A percentile compares a stretch with the other conserved stretches of the same genome.
phyloP scores from a whole-genome alignment of 768 basidiomycete genomes.

The Rhizopogon rudus region DNA sequence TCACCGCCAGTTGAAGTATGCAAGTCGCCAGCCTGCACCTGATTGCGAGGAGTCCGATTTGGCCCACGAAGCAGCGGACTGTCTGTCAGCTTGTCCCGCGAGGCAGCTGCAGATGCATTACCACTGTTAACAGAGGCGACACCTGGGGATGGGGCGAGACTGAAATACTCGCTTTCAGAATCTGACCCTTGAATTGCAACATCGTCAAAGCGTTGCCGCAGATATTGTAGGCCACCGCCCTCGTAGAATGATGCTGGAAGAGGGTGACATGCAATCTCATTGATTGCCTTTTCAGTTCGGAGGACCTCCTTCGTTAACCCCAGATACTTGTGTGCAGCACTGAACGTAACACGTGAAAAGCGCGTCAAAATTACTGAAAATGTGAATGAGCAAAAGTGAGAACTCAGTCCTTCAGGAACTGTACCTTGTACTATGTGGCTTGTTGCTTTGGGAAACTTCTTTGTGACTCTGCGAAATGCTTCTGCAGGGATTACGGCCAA shows the following conservation, averaged over 20 bases:
- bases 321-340: conserved; percentile 94
- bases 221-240: conserved; percentile 81
- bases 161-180: conserved; percentile 57
- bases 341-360: conserved; percentile 96
- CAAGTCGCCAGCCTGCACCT: conserved; percentile 76
- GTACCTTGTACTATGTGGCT: conserved; percentile 93
- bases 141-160: conserved; percentile 12
- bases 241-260: conserved; percentile 89
- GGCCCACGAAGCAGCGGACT: conserved; percentile 21
- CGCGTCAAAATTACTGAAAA: conserved; percentile 83
- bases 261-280: conserved; percentile 94
- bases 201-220: conserved; percentile 87
- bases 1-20: conserved; percentile 54
- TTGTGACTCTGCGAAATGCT: conserved; percentile 89
- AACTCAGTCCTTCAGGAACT: not conserved
- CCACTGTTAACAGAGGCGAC: conserved; percentile 2
- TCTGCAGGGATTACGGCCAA: conserved; percentile 99
- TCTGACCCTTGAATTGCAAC: conserved; percentile 40
- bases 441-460: conserved; percentile 95
- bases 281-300: conserved; percentile 94
- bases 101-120: conserved; percentile 12
- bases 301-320: conserved; percentile 94
- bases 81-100: conserved; percentile 21
- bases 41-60: conserved; percentile 40
- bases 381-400: conserved; percentile 9